phyloP scores from a whole-genome alignment of 2,329 filamentous ascomycete species.

The Aaosphaeria arxii region DNA sequence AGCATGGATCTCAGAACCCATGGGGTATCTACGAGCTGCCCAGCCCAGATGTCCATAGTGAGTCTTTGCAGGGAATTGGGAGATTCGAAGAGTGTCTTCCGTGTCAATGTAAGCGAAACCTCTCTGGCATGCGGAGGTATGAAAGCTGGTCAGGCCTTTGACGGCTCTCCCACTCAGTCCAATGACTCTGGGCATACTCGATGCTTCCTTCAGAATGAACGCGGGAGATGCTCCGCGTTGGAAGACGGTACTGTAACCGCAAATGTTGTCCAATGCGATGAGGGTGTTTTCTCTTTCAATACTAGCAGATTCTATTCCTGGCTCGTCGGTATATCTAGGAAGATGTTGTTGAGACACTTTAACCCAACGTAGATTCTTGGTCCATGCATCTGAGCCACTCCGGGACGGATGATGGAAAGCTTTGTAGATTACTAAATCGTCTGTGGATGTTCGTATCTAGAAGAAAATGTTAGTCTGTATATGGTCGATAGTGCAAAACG shows the following conservation, averaged over 20 bases:
- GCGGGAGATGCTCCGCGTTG: constrained; percentile 75
- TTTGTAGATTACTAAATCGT: constrained; percentile 85
- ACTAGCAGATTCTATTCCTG: constrained; percentile 49
- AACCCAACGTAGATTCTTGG: constrained; percentile 66
- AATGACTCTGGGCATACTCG: constrained; percentile 73
- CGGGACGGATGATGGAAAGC: constrained; percentile 59
- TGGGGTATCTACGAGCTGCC: constrained; percentile 66
- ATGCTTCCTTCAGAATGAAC: constrained; percentile 79
- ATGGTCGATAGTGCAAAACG: background rate
- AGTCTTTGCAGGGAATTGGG: constrained; percentile 64
- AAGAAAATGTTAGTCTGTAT: constrained; percentile 3
- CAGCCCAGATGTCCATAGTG: constrained; percentile 74
- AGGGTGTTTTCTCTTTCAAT: constrained; percentile 49
- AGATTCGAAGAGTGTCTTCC: constrained; percentile 67
- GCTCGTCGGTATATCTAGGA: constrained; percentile 55
- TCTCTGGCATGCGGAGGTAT: constrained; percentile 72
- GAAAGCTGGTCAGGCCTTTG: constrained; percentile 70
- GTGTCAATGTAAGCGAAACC: constrained; percentile 82
- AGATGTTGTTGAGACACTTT: constrained; percentile 70
- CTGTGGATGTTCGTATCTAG: constrained; percentile 71
- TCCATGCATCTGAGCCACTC: constrained; percentile 44
- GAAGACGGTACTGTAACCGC: constrained; percentile 78
- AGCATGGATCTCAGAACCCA: constrained; percentile 68
- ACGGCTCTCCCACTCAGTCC: constrained; percentile 67
- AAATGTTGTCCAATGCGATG: constrained; percentile 61